phyloP scores from a whole-genome alignment of 306 rosid species.

The Quillaja saponaria region DNA sequence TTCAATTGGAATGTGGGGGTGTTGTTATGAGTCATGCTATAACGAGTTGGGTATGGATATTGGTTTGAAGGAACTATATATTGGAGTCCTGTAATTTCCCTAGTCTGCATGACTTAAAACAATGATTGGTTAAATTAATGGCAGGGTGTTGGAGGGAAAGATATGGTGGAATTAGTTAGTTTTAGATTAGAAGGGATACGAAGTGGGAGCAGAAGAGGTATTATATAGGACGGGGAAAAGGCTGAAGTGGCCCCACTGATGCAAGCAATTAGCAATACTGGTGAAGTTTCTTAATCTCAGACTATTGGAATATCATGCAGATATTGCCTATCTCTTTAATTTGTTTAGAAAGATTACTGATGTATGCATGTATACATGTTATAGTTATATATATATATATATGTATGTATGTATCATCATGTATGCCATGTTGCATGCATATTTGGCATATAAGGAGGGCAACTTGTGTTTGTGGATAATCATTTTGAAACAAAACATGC shows the following conservation, averaged over 20 bases:
- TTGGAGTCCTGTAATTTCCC: conserved; percentile 51
- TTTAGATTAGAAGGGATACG: conserved; percentile 39
- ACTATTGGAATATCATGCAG: conserved; percentile 40
- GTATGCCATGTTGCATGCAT: conserved; percentile 32
- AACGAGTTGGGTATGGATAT: conserved; percentile 41
- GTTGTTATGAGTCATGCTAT: conserved; percentile 41
- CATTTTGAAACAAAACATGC: conserved; percentile 54
- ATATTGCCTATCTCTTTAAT: neutral
- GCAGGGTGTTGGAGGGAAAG: conserved; percentile 31
- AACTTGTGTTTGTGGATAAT: conserved; percentile 69
- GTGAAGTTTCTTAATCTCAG: conserved; percentile 35
- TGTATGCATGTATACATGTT: conserved; percentile 4
- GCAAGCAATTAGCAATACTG: conserved; percentile 23
- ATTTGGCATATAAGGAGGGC: conserved; percentile 36
- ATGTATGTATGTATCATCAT: conserved; percentile 23
- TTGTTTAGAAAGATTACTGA: neutral
- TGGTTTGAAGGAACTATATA: conserved; percentile 54
- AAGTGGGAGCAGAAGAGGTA: conserved; percentile 40
- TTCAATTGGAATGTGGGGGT: conserved; percentile 43
- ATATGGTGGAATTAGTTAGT: conserved; percentile 32
- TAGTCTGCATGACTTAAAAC: conserved; percentile 59
- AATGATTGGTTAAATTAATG: conserved; percentile 15
- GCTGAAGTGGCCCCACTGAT: conserved; percentile 41
- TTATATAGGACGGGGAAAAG: conserved; percentile 64
- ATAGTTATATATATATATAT: conserved; percentile 29